Conservation (phyloP, 2,329 filamentous ascomycete genomes). For the Claviceps spartinae region DNA sequence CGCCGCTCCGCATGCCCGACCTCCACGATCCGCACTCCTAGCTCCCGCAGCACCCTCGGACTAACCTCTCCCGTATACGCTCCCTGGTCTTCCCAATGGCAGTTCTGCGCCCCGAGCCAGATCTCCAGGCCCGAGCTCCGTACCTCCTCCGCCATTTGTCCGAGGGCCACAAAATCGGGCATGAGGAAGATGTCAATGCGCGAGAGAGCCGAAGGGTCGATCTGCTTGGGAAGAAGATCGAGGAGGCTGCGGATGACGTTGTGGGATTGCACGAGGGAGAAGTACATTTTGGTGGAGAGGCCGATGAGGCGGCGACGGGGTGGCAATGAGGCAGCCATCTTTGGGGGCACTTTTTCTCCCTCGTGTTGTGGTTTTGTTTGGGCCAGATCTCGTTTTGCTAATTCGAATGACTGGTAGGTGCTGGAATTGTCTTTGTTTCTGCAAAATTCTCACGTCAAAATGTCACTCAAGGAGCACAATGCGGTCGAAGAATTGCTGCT, state of each 20-base stretch:
- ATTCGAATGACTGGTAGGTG: not conserved
- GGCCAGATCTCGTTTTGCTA: not conserved
- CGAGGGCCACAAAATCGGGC: conserved; percentile 60
- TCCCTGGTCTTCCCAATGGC: conserved; percentile 54
- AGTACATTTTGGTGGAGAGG: conserved; percentile 72
- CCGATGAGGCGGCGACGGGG: conserved; percentile 49
- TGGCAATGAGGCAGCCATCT: not conserved
- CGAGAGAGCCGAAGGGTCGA: conserved; percentile 25
- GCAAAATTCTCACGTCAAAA: too few relatives aligned
- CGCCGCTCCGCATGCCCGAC: conserved; percentile 71
- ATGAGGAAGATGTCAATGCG: conserved; percentile 62
- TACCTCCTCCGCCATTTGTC: conserved; percentile 36
- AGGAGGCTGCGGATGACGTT: conserved; percentile 39
- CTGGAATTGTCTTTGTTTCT: too few relatives aligned
- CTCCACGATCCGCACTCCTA: conserved; percentile 61
- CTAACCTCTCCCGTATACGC: conserved; percentile 71
- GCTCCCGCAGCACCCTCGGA: conserved; percentile 49
- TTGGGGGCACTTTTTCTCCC: not conserved
- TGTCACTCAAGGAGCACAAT: too few relatives aligned
- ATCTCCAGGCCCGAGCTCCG: conserved; percentile 21
- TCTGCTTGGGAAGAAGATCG: conserved; percentile 27
- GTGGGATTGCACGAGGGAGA: conserved; percentile 49
- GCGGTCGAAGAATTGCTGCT: too few relatives aligned
- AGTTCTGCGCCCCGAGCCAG: conserved; percentile 64
- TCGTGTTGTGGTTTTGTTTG: not conserved